phyloP scores from a whole-genome alignment of 768 basidiomycete species.

The Calocybe indica region DNA sequence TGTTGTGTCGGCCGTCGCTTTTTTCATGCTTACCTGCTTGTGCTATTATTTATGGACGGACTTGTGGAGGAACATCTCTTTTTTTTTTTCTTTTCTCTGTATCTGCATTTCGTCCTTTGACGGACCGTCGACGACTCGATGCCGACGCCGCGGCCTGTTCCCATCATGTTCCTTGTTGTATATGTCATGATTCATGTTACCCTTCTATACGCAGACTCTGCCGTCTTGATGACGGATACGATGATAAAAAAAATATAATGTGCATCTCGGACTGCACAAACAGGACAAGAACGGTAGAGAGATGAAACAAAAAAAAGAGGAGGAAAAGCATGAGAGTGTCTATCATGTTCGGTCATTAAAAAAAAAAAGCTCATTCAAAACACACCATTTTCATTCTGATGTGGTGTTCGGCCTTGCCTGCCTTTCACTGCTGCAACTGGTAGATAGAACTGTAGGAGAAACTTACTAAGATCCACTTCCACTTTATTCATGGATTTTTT shows the following conservation, averaged over 20 bases:
- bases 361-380: conserved; percentile 10
- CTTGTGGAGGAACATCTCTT: background rate
- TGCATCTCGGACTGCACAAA: too few species aligned
- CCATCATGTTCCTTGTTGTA: conserved; percentile 11
- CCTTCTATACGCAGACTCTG: background rate
- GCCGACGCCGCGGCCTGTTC: conserved; percentile 10
- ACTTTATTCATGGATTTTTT: conserved; percentile 64
- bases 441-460: background rate
- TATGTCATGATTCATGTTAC: background rate
- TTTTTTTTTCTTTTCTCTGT: background rate
- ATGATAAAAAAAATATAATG: too few species aligned
- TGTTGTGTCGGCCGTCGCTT: background rate
- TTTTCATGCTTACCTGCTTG: background rate
- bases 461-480: conserved; percentile 59
- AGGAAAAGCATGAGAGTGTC: conserved; percentile 2
- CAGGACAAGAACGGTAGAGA: conserved; percentile 3
- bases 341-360: conserved; percentile 70
- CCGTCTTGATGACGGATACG: too few species aligned
- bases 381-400: conserved; percentile 81
- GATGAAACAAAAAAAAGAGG: conserved; percentile 9
- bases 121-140: background rate
- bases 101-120: background rate
- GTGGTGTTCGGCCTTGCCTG: conserved; percentile 82
- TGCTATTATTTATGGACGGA: background rate
- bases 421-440: conserved; percentile 56